A percentile compares a stretch with the other conserved stretches of the same genome.
Evolutionary conservation across 768 basidiomycete genomes (phyloP).

Genomic region (Trametes cinnabarina): DNA sequence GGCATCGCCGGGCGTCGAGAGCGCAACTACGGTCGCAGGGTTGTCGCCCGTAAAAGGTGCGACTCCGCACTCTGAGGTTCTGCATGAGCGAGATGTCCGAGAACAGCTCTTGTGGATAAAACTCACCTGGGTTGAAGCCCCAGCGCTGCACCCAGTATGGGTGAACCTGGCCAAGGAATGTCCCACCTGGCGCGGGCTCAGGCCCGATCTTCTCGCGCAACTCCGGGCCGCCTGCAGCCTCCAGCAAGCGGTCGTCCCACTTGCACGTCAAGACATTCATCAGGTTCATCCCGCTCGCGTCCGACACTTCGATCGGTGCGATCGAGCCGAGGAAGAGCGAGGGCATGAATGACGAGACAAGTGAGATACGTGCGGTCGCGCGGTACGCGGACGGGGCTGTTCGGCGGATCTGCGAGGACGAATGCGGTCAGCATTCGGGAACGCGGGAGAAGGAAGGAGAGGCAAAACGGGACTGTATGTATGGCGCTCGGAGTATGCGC

Average conservation of each 20-base stretch:
- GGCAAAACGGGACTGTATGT: neutral
- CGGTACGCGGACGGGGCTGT: slow-evolving; percentile 53
- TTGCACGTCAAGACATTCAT: slow-evolving; percentile 73
- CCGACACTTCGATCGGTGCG: slow-evolving; percentile 81
- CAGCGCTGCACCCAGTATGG: slow-evolving; percentile 73
- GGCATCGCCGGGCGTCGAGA: slow-evolving; percentile 76
- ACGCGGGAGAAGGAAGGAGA: neutral
- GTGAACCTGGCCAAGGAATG: slow-evolving; percentile 59
- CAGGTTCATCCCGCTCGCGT: slow-evolving; percentile 89
- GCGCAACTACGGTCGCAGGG: slow-evolving; percentile 75
- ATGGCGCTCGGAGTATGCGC: slow-evolving; percentile 4
- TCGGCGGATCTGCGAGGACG: slow-evolving; percentile 49
- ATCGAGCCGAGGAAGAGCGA: slow-evolving; percentile 78
- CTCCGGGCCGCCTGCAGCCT: slow-evolving; percentile 65
- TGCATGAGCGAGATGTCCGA: neutral
- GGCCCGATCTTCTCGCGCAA: slow-evolving; percentile 69
- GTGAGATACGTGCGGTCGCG: slow-evolving; percentile 64
- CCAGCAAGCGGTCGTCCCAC: slow-evolving; percentile 69
- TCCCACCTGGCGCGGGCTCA: slow-evolving; percentile 75
- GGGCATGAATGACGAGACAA: slow-evolving; percentile 81
- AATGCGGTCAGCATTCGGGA: slow-evolving; percentile 2
- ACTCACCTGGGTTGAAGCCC: slow-evolving; percentile 66
- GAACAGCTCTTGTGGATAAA: too few species aligned
- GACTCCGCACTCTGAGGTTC: slow-evolving; percentile 61
- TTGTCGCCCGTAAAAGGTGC: slow-evolving; percentile 91